phyloP scores from a whole-genome alignment of 768 basidiomycete species.

The Dentipellis fragilis region DNA sequence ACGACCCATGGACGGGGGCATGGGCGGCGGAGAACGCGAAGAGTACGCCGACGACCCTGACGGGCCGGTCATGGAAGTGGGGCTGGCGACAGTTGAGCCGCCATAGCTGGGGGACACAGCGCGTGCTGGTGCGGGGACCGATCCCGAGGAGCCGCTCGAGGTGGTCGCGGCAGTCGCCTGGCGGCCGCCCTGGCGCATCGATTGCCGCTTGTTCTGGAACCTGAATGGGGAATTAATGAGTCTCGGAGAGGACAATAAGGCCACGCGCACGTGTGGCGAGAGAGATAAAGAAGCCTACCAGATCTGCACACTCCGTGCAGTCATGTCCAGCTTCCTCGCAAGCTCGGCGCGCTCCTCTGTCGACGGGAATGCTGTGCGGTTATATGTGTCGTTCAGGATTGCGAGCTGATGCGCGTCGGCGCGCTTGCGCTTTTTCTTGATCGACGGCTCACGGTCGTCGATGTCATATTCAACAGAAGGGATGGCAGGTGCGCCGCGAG shows the following conservation, averaged over 20 bases:
- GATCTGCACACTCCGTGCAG: slow-evolving; percentile 77
- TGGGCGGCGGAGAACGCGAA: slow-evolving; percentile 9
- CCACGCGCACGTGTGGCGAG: background rate
- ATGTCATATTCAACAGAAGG: slow-evolving; percentile 13
- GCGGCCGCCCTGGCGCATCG: slow-evolving; percentile 11
- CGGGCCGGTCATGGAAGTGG: slow-evolving; percentile 1
- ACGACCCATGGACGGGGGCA: background rate
- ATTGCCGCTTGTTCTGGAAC: slow-evolving; percentile 13
- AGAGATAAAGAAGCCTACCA: slow-evolving; percentile 40
- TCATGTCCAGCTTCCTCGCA: slow-evolving; percentile 74
- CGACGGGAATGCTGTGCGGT: slow-evolving; percentile 77
- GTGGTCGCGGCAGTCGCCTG: background rate
- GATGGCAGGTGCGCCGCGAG: slow-evolving; percentile 26
- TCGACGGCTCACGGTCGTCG: slow-evolving; percentile 40
- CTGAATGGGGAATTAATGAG: background rate
- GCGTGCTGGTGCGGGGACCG: background rate
- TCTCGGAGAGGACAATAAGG: background rate
- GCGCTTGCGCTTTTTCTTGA: slow-evolving; percentile 84
- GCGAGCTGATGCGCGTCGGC: slow-evolving; percentile 74
- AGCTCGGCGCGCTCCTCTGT: slow-evolving; percentile 76
- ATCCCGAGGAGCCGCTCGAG: background rate
- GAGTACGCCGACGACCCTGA: background rate
- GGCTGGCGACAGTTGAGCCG: slow-evolving; percentile 4
- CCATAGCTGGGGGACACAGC: background rate
- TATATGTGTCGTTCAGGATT: slow-evolving; percentile 72